phyloP scores from a whole-genome alignment of 495 filamentous ascomycete genomes.

The Penicillium cinerascens region DNA sequence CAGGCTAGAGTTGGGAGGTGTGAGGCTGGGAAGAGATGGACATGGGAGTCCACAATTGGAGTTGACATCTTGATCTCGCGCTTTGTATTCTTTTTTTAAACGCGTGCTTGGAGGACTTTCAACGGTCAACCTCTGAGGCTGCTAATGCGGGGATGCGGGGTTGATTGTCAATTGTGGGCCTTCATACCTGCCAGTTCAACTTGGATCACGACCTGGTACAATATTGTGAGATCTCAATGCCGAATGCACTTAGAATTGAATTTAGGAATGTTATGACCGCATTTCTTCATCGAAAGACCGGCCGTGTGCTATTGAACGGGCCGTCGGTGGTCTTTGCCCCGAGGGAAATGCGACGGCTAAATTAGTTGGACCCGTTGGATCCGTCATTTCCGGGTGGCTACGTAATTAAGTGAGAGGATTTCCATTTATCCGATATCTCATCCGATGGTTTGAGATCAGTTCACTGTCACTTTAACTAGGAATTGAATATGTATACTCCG shows the following conservation, averaged over 20 bases:
- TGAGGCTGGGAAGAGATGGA: slow-evolving; percentile 73
- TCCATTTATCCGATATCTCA: too few species aligned
- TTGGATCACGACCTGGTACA: background rate
- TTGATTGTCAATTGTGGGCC: background rate
- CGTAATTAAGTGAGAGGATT: too few species aligned
- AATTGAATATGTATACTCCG: too few species aligned
- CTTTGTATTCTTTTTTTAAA: background rate
- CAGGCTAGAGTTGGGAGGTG: slow-evolving; percentile 63
- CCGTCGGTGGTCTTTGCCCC: slow-evolving; percentile 1
- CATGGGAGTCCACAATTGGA: slow-evolving; percentile 75
- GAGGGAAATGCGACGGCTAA: background rate
- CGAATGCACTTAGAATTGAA: background rate
- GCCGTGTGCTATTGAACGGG: background rate
- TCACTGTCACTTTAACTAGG: too few species aligned
- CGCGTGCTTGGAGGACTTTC: background rate
- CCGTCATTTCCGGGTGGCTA: too few species aligned
- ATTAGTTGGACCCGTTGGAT: background rate
- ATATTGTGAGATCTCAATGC: background rate
- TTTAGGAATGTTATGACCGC: background rate
- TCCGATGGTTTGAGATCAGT: too few species aligned
- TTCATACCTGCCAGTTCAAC: background rate
- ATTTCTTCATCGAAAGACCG: background rate
- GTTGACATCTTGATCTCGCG: slow-evolving; percentile 20
- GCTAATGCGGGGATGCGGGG: slow-evolving; percentile 5
- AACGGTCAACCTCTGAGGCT: background rate